phyloP scores from a whole-genome alignment of 106 monocot species.

The Ottelia alismoides region DNA sequence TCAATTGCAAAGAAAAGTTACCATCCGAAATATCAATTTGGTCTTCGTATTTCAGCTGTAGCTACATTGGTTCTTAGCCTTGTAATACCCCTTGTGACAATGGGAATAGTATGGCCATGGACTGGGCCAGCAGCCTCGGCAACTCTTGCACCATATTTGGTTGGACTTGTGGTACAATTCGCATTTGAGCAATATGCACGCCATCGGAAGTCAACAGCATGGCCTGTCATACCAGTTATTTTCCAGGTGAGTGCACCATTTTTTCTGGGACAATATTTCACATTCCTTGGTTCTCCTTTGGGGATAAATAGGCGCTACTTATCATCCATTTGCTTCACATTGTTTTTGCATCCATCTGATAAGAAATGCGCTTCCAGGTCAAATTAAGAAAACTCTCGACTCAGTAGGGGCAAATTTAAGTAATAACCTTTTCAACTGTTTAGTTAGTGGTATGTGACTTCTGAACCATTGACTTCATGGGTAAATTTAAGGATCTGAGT shows the following conservation, averaged over 20 bases:
- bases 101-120: constrained; percentile 99
- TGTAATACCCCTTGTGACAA: constrained; percentile 77
- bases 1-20: constrained; percentile 8
- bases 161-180: constrained; percentile 89
- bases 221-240: constrained; percentile 75
- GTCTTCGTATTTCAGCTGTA: constrained; percentile 53
- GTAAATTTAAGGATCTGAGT: too few species aligned
- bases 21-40: constrained; percentile 25
- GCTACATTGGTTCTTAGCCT: constrained; percentile 65
- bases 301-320: too few species aligned
- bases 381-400: too few species aligned
- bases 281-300: too few species aligned
- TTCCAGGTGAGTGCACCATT: constrained; percentile 71
- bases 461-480: too few species aligned
- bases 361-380: too few species aligned
- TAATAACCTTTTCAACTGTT: too few species aligned
- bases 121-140: constrained; percentile 97
- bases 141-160: constrained; percentile 88
- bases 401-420: too few species aligned
- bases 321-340: too few species aligned
- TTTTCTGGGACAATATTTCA: too few species aligned
- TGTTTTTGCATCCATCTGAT: too few species aligned
- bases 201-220: constrained; percentile 51
- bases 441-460: too few species aligned
- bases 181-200: constrained; percentile 81